Percentiles rank a stretch among this genome's conserved stretches.
Conservation (phyloP, 164 flowering plant genomes). For the Cinnamomum micranthum region DNA sequence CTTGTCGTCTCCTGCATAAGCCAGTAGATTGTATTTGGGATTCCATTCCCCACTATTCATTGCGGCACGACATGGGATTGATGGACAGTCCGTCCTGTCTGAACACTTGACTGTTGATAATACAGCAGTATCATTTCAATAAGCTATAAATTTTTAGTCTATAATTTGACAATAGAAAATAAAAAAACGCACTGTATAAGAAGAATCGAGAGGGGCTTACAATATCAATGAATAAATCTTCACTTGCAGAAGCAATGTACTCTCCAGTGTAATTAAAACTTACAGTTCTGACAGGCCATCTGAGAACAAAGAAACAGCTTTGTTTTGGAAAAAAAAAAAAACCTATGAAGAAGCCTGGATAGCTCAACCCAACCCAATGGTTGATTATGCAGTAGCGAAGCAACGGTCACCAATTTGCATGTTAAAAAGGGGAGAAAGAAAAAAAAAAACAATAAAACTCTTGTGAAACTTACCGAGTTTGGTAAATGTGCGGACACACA, state of each 20-base stretch:
- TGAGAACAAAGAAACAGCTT: constrained; percentile 18
- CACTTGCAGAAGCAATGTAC: constrained; percentile 96
- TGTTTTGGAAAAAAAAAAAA: too few relatives aligned
- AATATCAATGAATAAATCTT: constrained; percentile 89
- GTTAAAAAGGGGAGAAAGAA: not conserved
- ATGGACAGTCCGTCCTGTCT: constrained; percentile 83
- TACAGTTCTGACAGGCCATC: constrained; percentile 98
- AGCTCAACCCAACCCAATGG: not conserved
- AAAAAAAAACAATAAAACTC: not conserved
- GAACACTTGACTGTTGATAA: constrained; percentile 65
- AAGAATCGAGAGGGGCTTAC: constrained; percentile 35
- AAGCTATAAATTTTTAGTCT: not conserved
- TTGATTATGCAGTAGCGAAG: not conserved
- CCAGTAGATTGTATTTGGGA: constrained; percentile 84
- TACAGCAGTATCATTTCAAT: constrained; percentile 13
- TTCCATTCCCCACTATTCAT: constrained; percentile 99
- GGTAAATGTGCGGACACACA: constrained; percentile 88
- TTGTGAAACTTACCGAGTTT: constrained; percentile 74
- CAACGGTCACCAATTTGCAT: not conserved
- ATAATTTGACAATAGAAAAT: not conserved
- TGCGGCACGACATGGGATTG: constrained; percentile 95
- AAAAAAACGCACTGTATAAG: not conserved
- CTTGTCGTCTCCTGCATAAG: constrained; percentile 98
- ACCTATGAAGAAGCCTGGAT: not conserved
- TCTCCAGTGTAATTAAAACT: constrained; percentile 93